A percentile compares a stretch with the other conserved stretches of the same genome.
Evolutionary conservation across 2,329 filamentous ascomycete genomes (phyloP).

Genomic region (Chlorencoelia australis): DNA sequence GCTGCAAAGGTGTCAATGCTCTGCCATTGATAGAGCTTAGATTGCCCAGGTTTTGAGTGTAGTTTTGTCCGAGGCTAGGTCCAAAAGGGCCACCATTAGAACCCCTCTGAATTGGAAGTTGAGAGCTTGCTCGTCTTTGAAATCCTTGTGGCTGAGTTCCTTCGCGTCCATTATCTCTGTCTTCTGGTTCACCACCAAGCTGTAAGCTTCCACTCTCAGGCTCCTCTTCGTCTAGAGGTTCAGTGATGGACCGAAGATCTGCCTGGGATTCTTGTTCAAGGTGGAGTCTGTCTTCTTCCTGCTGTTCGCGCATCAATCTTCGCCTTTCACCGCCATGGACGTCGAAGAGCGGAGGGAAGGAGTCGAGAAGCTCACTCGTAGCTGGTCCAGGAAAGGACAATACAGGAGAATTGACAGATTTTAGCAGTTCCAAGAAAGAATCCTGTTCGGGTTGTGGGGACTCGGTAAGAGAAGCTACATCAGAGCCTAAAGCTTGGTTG

Average conservation of each 20-base stretch:
- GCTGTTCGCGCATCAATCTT: slow-evolving; percentile 62
- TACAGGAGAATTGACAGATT: slow-evolving; percentile 37
- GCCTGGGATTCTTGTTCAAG: slow-evolving; percentile 44
- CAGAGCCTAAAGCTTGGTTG: slow-evolving; percentile 4
- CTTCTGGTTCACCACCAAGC: slow-evolving; percentile 86
- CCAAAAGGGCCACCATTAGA: slow-evolving; percentile 43
- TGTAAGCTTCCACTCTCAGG: slow-evolving; percentile 76
- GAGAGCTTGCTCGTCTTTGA: slow-evolving; percentile 56
- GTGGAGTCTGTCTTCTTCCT: slow-evolving; percentile 45
- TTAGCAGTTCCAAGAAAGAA: slow-evolving; percentile 31
- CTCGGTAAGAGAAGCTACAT: slow-evolving; percentile 8
- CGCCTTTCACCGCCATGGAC: slow-evolving; percentile 72
- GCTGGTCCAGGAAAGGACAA: slow-evolving; percentile 37
- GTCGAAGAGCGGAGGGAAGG: slow-evolving; percentile 75
- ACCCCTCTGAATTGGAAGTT: slow-evolving; percentile 66
- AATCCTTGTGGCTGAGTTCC: slow-evolving; percentile 33
- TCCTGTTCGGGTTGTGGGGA: slow-evolving; percentile 14
- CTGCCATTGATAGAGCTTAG: slow-evolving; percentile 54
- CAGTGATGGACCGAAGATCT: slow-evolving; percentile 36
- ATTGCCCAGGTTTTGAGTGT: slow-evolving; percentile 39
- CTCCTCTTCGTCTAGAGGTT: slow-evolving; percentile 56
- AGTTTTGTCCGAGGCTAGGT: slow-evolving; percentile 39
- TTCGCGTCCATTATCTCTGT: slow-evolving; percentile 49
- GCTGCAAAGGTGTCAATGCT: slow-evolving; percentile 71
- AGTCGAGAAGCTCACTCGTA: slow-evolving; percentile 32